Percentiles rank a stretch among this genome's conserved stretches.
Evolutionary conservation across 805 yeast species (phyloP).

Genomic region (Sungouiozyma ichnusensis): DNA sequence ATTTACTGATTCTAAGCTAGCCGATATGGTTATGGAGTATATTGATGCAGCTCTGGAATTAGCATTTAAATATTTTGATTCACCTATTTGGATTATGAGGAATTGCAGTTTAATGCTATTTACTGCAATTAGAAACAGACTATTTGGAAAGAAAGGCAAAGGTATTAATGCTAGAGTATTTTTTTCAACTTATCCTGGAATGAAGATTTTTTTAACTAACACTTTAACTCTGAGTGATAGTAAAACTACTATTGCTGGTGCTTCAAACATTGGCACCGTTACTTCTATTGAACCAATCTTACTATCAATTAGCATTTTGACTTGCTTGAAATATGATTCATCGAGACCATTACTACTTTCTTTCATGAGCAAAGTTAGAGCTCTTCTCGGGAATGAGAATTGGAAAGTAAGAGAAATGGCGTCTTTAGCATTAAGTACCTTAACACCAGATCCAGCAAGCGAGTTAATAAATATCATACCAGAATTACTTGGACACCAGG

Average conservation of each 20-base stretch:
- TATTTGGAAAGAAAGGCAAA: conserved; percentile 53
- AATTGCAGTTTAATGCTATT: conserved; percentile 92
- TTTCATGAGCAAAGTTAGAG: conserved; percentile 39
- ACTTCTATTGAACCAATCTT: conserved; percentile 50
- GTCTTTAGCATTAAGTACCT: conserved; percentile 53
- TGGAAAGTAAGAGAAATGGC: conserved; percentile 91
- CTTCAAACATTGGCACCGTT: conserved; percentile 9
- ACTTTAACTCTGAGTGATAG: conserved; percentile 23
- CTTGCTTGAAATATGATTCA: conserved; percentile 54
- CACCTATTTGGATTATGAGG: conserved; percentile 72
- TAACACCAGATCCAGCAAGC: conserved; percentile 29
- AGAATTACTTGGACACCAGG: conserved; percentile 17
- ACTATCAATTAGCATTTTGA: conserved; percentile 63
- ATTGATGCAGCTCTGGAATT: conserved; percentile 50
- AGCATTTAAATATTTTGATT: conserved; percentile 52
- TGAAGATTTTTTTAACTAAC: conserved; percentile 39
- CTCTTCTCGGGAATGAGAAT: conserved; percentile 39
- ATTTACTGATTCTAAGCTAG: conserved; percentile 60
- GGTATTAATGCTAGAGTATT: conserved; percentile 51
- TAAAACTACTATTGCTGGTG: conserved; percentile 16
- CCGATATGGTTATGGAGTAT: conserved; percentile 40
- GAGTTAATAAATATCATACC: conserved; percentile 24
- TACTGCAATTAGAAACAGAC: conserved; percentile 67
- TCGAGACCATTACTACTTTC: conserved; percentile 42
- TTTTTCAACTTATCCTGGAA: conserved; percentile 51